These are phyloP conservation scores for Alternaria rosae DNA, from an alignment of 2,329 filamentous ascomycete genomes.

Conservation along the genomic window DNA sequence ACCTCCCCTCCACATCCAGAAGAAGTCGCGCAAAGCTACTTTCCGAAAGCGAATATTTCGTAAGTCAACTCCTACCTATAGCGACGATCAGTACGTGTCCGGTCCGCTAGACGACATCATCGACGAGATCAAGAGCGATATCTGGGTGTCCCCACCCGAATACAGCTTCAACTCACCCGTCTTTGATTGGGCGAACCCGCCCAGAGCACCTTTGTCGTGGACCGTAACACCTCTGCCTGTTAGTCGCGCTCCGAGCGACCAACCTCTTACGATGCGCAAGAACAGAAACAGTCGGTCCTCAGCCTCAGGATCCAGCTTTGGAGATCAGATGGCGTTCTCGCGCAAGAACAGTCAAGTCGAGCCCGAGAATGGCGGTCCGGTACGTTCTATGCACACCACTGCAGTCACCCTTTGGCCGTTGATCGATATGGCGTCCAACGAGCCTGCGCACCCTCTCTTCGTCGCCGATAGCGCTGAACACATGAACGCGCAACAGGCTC, in stretches of 20 bases:
- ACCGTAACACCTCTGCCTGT: constrained; percentile 37
- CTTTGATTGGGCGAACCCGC: constrained; percentile 25
- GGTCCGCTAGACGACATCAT: constrained; percentile 48
- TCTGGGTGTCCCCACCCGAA: constrained; percentile 31
- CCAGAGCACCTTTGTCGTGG: constrained; percentile 31
- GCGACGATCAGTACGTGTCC: constrained; percentile 11
- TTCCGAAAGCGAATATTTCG: constrained; percentile 35
- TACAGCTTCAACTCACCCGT: constrained; percentile 17
- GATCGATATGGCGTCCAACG: constrained; percentile 13
- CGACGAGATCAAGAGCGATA: constrained; percentile 40
- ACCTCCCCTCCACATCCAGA: constrained; percentile 40
- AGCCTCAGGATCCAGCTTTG: constrained; percentile 34
- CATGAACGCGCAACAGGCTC: constrained; percentile 16
- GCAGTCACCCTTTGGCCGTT: constrained; percentile 19
- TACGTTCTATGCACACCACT: constrained; percentile 4
- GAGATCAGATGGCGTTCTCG: constrained; percentile 19
- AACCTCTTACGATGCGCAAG: constrained; percentile 45
- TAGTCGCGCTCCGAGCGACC: constrained; percentile 37
- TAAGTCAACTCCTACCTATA: constrained; percentile 25
- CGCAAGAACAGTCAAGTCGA: constrained; percentile 24
- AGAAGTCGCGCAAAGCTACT: constrained; percentile 36
- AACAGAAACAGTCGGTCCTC: constrained; percentile 42
- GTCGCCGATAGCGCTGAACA: constrained; percentile 8
- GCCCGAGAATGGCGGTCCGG: constrained; percentile 3
- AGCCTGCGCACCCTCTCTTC: background rate